These are phyloP conservation scores for Boletellus deceptivus DNA, from an alignment of 1,284 basidiomycete genomes.

Conservation along the genomic window DNA sequence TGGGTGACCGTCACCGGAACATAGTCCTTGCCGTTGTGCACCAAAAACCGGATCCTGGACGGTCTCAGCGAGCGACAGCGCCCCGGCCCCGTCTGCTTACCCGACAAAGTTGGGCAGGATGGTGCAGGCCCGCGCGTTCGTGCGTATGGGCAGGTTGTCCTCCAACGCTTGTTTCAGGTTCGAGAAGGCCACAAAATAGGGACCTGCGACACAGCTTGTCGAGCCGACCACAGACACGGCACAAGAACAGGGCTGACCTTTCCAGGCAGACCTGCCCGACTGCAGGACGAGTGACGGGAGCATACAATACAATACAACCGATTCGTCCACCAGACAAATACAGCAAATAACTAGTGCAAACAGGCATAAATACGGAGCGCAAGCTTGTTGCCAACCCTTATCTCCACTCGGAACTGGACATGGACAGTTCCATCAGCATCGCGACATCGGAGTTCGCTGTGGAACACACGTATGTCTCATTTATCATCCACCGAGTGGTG, in stretches of 20 bases:
- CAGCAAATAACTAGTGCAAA: neutral
- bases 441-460: too few species aligned
- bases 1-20: slow-evolving; percentile 85
- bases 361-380: neutral
- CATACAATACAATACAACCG: slow-evolving; percentile 10
- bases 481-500: too few species aligned
- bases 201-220: slow-evolving; percentile 55
- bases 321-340: neutral
- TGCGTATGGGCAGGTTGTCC: slow-evolving; percentile 85
- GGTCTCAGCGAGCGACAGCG: neutral
- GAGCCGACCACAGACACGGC: neutral
- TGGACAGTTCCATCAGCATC: too few species aligned
- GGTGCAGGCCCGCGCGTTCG: slow-evolving; percentile 87
- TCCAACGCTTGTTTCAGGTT: slow-evolving; percentile 82
- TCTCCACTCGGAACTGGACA: too few species aligned
- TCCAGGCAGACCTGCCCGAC: slow-evolving; percentile 43
- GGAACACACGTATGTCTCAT: neutral
- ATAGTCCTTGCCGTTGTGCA: slow-evolving; percentile 95
- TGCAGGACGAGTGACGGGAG: slow-evolving; percentile 33
- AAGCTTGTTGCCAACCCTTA: too few species aligned
- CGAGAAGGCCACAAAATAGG: slow-evolving; percentile 94
- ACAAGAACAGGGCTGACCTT: slow-evolving; percentile 32
- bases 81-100: slow-evolving; percentile 36
- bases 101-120: slow-evolving; percentile 95
- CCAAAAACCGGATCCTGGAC: slow-evolving; percentile 76